These are phyloP conservation scores for Coemansia sp. DNA, from an alignment of 192 early-diverging fungal genomes.

Conservation along the genomic window DNA sequence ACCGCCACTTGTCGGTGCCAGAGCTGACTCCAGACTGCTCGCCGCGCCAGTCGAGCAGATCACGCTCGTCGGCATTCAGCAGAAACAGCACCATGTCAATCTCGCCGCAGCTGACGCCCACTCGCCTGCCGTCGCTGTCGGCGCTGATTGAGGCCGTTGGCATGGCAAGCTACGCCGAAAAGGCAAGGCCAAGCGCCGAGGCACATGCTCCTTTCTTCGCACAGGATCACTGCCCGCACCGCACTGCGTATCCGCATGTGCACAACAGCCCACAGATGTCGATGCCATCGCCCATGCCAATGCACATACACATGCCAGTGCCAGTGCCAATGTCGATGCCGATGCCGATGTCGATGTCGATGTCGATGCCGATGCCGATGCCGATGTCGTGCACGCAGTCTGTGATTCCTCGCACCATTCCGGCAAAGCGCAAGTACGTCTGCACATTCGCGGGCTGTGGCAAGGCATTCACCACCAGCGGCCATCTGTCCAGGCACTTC, in stretches of 20 bases:
- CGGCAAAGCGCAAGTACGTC: conserved; percentile 68
- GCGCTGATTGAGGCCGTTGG: conserved; percentile 28
- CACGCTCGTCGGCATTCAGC: conserved; percentile 11
- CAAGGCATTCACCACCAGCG: conserved; percentile 80
- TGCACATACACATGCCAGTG: background rate
- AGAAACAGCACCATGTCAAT: conserved; percentile 4
- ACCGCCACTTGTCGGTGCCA: conserved; percentile 17
- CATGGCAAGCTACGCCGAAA: conserved; percentile 10
- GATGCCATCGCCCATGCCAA: background rate
- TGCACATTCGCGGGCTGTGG: conserved; percentile 66
- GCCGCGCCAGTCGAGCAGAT: conserved; percentile 12
- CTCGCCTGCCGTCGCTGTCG: conserved; percentile 31
- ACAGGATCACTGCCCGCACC: background rate
- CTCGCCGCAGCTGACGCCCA: conserved; percentile 21
- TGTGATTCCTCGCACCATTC: conserved; percentile 3
- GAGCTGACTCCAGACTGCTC: conserved; percentile 20
- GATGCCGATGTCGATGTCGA: too few relatives aligned
- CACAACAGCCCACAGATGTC: background rate
- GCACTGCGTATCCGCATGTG: background rate
- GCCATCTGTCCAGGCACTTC: conserved; percentile 72
- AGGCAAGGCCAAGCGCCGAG: background rate
- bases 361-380: background rate
- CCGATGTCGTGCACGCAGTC: conserved; percentile 1
- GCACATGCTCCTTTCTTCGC: background rate
- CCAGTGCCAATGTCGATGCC: too few relatives aligned